Percentiles rank a stretch among this genome's conserved stretches.
Conservation (phyloP, 1,284 basidiomycete species). For the Sporisorium iseilematis-ciliati region DNA sequence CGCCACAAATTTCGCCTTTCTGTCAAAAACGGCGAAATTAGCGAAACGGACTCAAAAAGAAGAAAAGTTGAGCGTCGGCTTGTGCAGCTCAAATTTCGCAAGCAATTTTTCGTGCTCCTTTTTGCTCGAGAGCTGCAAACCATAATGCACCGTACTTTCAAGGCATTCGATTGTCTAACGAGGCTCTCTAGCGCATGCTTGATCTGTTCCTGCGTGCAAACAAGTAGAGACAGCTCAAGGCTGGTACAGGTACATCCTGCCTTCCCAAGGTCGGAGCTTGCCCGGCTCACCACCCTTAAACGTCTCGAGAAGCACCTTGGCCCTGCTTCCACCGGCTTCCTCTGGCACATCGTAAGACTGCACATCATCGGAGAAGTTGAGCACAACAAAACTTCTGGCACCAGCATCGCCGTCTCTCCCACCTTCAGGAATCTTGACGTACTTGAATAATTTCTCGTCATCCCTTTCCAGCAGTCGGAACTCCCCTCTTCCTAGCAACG, state of each 20-base stretch:
- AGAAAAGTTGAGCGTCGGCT: slow-evolving; percentile 28
- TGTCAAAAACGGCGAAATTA: slow-evolving; percentile 23
- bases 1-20: background rate
- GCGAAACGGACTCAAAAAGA: slow-evolving; percentile 7
- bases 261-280: slow-evolving; percentile 31
- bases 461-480: slow-evolving; percentile 73
- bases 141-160: background rate
- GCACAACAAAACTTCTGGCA: slow-evolving; percentile 28
- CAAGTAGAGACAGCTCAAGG: slow-evolving; percentile 6
- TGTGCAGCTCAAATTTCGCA: background rate
- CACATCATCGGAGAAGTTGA: slow-evolving; percentile 36
- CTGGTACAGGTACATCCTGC: slow-evolving; percentile 31
- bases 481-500: slow-evolving; percentile 75
- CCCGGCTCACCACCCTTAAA: slow-evolving; percentile 5
- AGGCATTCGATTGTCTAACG: background rate
- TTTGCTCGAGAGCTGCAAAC: background rate
- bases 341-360: slow-evolving; percentile 29
- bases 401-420: slow-evolving; percentile 67
- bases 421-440: slow-evolving; percentile 70
- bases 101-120: background rate
- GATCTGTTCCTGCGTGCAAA: slow-evolving; percentile 8
- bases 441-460: slow-evolving; percentile 75
- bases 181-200: slow-evolving; percentile 3
- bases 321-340: slow-evolving; percentile 26
- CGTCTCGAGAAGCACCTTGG: slow-evolving; percentile 21